Percentiles rank a stretch among this genome's conserved stretches.
Conservation (phyloP, 164 flowering plant genomes). For the Nymphaea colorata region DNA sequence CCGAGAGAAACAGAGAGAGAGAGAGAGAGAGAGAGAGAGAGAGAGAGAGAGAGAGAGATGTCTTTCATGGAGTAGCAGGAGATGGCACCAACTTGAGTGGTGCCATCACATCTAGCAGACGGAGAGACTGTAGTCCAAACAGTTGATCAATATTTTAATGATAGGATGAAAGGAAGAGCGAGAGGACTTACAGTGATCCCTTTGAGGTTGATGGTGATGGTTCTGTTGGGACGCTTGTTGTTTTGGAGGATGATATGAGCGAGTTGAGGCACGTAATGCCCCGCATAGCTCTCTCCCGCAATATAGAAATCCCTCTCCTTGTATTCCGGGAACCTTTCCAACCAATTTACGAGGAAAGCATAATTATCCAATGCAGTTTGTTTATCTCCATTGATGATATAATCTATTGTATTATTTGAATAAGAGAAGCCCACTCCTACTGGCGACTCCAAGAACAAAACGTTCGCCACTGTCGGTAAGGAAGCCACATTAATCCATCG, state of each 20-base stretch:
- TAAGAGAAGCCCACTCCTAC: conserved; percentile 74
- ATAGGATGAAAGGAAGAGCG: neutral
- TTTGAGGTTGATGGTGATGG: conserved; percentile 33
- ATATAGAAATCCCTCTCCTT: conserved; percentile 56
- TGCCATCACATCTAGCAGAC: too few species aligned
- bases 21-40: too few species aligned
- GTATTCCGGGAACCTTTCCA: conserved; percentile 67
- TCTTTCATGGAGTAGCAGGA: too few species aligned
- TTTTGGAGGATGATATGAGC: conserved; percentile 45
- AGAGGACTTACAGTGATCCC: conserved; percentile 28
- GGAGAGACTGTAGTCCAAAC: too few species aligned
- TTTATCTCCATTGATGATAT: conserved; percentile 27
- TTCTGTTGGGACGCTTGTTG: conserved; percentile 24
- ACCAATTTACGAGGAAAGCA: conserved; percentile 54
- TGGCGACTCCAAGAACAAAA: conserved; percentile 63
- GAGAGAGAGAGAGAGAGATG: too few species aligned
- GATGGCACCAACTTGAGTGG: too few species aligned
- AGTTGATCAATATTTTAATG: too few species aligned
- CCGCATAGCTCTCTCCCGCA: conserved; percentile 69
- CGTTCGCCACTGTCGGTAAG: conserved; percentile 40
- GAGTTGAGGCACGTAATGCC: conserved; percentile 65
- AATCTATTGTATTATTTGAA: conserved; percentile 44
- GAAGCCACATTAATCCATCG: too few species aligned
- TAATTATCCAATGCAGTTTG: conserved; percentile 41
- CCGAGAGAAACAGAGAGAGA: too few species aligned